Percentiles rank a stretch among this genome's conserved stretches.
These are phyloP conservation scores for Hibiscus mutabilis DNA, from an alignment of 345 rosid species.

Conservation along the genomic window DNA sequence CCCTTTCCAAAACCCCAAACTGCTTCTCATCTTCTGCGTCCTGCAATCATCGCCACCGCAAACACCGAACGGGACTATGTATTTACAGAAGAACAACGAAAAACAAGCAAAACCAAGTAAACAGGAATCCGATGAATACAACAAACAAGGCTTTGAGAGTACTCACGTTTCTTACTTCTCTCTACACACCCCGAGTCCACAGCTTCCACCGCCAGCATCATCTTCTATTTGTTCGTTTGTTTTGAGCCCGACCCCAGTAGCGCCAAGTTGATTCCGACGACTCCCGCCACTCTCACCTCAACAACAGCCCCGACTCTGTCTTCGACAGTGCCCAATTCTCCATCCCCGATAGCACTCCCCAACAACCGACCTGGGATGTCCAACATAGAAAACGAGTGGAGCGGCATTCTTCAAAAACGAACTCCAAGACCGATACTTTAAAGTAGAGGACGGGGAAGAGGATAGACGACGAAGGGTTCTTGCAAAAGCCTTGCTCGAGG, in stretches of 20 bases:
- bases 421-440: slow-evolving; percentile 25
- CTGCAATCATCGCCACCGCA: not conserved
- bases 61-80: not conserved
- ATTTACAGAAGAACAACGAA: not conserved
- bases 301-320: slow-evolving; percentile 34
- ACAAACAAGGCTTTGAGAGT: slow-evolving; percentile 40
- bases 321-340: slow-evolving; percentile 57
- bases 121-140: not conserved
- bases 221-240: slow-evolving; percentile 32
- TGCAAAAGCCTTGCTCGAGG: slow-evolving; percentile 67
- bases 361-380: slow-evolving; percentile 57
- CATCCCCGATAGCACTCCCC: slow-evolving; percentile 22
- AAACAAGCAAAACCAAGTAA: not conserved
- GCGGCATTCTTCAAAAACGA: slow-evolving; percentile 40
- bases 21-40: not conserved
- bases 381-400: slow-evolving; percentile 57
- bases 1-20: not conserved
- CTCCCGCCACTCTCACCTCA: slow-evolving; percentile 18
- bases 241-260: slow-evolving; percentile 52
- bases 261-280: slow-evolving; percentile 24
- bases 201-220: not conserved
- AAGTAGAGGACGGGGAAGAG: slow-evolving; percentile 43
- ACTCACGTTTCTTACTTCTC: slow-evolving; percentile 17
- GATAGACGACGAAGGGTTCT: slow-evolving; percentile 48
- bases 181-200: slow-evolving; percentile 17